Evolutionary conservation across 1,284 basidiomycete species (phyloP).

Genomic region (Malassezia dermatis): DNA sequence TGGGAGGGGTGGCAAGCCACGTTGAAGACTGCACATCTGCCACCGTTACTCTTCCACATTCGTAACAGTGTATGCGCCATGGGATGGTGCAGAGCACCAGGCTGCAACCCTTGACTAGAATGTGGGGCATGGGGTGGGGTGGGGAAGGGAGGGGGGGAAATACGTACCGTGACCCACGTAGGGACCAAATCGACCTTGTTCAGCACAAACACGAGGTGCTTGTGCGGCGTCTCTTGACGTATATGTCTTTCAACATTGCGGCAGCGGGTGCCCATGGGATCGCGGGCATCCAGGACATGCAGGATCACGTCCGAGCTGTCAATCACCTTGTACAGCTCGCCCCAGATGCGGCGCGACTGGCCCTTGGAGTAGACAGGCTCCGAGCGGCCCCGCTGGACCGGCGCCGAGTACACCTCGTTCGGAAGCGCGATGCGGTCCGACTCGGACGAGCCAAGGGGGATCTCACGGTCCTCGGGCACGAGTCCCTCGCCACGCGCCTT

Average conservation of each 20-base stretch:
- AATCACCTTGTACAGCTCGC: constrained; percentile 97
- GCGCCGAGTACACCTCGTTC: constrained; percentile 39
- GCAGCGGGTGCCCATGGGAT: constrained; percentile 93
- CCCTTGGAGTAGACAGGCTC: constrained; percentile 47
- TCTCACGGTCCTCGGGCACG: constrained; percentile 42
- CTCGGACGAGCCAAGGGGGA: constrained; percentile 26
- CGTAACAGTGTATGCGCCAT: constrained; percentile 53
- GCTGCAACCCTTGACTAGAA: constrained; percentile 47
- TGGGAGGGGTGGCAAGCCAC: constrained; percentile 29
- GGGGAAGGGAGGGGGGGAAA: constrained; percentile 9
- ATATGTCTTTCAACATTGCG: constrained; percentile 87
- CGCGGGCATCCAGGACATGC: constrained; percentile 89
- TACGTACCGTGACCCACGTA: constrained; percentile 92
- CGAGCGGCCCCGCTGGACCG: constrained; percentile 42
- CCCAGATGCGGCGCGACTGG: constrained; percentile 65
- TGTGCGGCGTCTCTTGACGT: constrained; percentile 90
- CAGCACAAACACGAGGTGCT: constrained; percentile 88
- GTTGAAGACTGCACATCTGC: constrained; percentile 31
- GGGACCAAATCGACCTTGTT: constrained; percentile 99
- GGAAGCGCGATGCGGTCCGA: constrained; percentile 28
- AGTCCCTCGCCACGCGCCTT: constrained; percentile 37
- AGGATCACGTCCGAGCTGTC: constrained; percentile 95
- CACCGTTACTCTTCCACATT: constrained; percentile 56
- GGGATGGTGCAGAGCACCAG: constrained; percentile 18
- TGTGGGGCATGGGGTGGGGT: constrained; percentile 27